Conservation (phyloP, 1,284 basidiomycete species). For the Mycosarcoma maydis region DNA sequence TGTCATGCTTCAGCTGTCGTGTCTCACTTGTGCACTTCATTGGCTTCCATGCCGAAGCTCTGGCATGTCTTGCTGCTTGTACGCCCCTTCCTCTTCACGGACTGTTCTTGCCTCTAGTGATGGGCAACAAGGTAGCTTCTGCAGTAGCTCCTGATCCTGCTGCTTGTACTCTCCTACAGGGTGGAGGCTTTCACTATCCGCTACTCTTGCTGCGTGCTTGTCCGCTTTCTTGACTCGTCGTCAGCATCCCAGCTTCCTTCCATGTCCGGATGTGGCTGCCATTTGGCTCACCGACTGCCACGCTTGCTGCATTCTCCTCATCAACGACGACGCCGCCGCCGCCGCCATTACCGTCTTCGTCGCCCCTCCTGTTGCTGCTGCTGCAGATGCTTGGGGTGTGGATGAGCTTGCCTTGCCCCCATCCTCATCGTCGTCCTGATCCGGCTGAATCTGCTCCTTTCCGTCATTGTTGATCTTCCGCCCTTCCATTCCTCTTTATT, state of each 20-base stretch:
- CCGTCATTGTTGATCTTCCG: not conserved
- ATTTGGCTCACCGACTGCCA: slow-evolving; percentile 8
- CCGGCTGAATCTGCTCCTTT: slow-evolving; percentile 1
- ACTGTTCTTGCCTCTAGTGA: too few relatives aligned
- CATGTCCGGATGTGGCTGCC: slow-evolving; percentile 38
- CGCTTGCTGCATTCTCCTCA: slow-evolving; percentile 10
- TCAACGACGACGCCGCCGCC: not conserved
- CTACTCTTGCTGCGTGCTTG: not conserved
- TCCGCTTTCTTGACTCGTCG: not conserved
- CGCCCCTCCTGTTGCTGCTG: slow-evolving; percentile 1
- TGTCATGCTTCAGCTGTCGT: not conserved
- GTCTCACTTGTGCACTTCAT: not conserved
- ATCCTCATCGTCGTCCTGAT: slow-evolving; percentile 9
- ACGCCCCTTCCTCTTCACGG: not conserved
- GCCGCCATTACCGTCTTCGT: not conserved
- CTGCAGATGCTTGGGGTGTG: slow-evolving; percentile 2
- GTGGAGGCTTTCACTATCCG: not conserved
- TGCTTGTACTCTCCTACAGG: not conserved
- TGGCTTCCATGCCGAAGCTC: not conserved
- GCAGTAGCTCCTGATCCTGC: not conserved
- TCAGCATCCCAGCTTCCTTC: slow-evolving; percentile 4
- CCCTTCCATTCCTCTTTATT: slow-evolving; percentile 3
- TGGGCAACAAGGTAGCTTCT: too few relatives aligned
- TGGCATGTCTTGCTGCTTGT: slow-evolving; percentile 1
- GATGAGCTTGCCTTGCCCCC: slow-evolving; percentile 1